Evolutionary conservation across 768 basidiomycete genomes (phyloP).

Genomic region (Tremella mesenterica): DNA sequence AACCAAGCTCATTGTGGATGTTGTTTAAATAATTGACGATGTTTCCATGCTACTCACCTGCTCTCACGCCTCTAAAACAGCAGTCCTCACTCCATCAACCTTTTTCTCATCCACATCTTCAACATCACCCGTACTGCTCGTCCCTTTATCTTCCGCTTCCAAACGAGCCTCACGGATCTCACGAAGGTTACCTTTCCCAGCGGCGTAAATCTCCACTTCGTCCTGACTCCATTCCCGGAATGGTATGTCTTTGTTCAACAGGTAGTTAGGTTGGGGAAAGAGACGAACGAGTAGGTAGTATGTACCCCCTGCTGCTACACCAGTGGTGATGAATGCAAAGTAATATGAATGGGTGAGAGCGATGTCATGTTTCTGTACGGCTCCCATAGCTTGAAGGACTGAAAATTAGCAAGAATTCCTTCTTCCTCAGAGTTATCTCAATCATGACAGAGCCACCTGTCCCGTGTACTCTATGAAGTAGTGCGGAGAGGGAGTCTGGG

Average conservation of each 20-base stretch:
- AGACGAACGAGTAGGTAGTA: constrained; percentile 16
- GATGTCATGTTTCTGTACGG: constrained; percentile 4
- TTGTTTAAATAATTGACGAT: too few relatives aligned
- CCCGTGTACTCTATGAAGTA: too few relatives aligned
- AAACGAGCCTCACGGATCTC: background rate
- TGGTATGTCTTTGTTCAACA: constrained; percentile 9
- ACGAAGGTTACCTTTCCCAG: background rate
- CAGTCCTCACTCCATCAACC: background rate
- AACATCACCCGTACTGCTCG: background rate
- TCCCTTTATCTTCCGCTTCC: too few relatives aligned
- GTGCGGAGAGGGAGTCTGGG: background rate
- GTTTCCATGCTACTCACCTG: too few relatives aligned
- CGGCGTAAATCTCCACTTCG: constrained; percentile 16
- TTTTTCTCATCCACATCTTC: background rate
- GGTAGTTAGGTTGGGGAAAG: constrained; percentile 19
- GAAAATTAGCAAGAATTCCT: too few relatives aligned
- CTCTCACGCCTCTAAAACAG: background rate
- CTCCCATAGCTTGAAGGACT: constrained; percentile 24
- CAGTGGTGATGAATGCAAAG: constrained; percentile 20
- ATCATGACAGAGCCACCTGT: too few relatives aligned
- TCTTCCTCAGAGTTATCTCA: too few relatives aligned
- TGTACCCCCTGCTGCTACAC: constrained; percentile 19
- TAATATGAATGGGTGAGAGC: constrained; percentile 12
- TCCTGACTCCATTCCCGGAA: constrained; percentile 23
- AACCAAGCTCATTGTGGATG: too few relatives aligned